These are phyloP conservation scores for Eimeria sp. DNA, from an alignment of 169 alveolate species.

Conservation along the genomic window DNA sequence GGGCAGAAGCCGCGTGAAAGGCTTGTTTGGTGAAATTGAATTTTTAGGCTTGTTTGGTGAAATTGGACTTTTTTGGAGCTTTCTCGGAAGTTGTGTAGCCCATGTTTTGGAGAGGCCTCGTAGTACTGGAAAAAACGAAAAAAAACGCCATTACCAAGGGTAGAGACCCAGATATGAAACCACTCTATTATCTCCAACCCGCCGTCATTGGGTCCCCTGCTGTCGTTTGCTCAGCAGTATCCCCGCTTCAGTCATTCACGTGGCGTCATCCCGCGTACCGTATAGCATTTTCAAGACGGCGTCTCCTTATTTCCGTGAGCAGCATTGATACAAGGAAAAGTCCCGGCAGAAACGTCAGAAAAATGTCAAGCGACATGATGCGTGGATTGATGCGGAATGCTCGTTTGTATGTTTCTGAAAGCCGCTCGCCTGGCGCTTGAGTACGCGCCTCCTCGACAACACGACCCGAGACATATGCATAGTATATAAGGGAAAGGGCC, in stretches of 20 bases:
- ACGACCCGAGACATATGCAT: background rate
- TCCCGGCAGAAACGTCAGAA: background rate
- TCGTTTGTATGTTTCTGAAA: background rate
- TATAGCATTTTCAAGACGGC: background rate
- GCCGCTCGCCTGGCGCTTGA: background rate
- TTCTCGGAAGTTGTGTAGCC: background rate
- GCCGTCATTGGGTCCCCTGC: no score
- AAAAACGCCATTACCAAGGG: background rate
- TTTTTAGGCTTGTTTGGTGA: background rate
- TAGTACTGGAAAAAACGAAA: background rate
- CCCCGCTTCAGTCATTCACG: no score
- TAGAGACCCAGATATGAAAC: no score
- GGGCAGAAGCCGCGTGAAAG: background rate
- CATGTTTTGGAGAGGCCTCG: no score
- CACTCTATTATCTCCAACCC: no score
- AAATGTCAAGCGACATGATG: background rate
- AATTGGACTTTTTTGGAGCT: background rate
- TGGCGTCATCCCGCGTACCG: background rate
- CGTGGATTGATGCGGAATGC: background rate
- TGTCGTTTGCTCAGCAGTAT: no score
- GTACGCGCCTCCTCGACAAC: background rate
- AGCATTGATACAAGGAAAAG: background rate
- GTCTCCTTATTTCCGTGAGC: background rate
- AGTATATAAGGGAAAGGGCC: background rate
- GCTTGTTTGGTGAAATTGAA: no score